phyloP scores from a whole-genome alignment of 148 eudicot species.

The Spergularia bocconei region DNA sequence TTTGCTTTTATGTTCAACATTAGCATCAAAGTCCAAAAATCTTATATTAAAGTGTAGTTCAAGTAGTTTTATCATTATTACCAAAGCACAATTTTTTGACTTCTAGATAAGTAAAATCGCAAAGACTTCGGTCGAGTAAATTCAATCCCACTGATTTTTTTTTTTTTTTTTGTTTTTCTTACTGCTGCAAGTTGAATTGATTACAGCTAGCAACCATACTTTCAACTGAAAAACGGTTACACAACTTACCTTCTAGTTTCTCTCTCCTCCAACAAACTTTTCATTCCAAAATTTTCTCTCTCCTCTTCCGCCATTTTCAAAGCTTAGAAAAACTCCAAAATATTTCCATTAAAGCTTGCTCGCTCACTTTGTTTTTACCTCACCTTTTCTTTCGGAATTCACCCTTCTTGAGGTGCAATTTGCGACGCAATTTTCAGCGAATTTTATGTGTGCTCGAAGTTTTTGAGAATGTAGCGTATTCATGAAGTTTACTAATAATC shows the following conservation, averaged over 20 bases:
- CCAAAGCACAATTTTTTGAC: too few relatives aligned
- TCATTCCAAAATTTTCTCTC: slow-evolving; percentile 3
- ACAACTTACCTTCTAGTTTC: background rate
- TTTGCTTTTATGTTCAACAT: too few relatives aligned
- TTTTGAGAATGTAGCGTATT: background rate
- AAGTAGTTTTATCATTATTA: too few relatives aligned
- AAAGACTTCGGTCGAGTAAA: too few relatives aligned
- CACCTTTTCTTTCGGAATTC: background rate
- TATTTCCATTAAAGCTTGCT: slow-evolving; percentile 5
- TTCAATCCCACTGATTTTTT: too few relatives aligned
- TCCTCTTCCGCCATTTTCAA: background rate
- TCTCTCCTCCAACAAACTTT: slow-evolving; percentile 10
- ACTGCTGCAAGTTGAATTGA: too few relatives aligned
- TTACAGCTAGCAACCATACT: too few relatives aligned
- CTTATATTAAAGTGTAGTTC: too few relatives aligned
- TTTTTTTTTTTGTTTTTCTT: too few relatives aligned
- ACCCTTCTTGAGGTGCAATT: background rate
- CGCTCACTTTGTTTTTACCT: background rate
- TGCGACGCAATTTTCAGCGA: background rate
- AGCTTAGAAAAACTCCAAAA: background rate
- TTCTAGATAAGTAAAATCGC: too few relatives aligned
- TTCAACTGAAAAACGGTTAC: too few relatives aligned
- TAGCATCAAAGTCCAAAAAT: too few relatives aligned
- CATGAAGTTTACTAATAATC: background rate
- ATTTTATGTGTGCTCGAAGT: background rate